Evolutionary conservation across 2,329 filamentous ascomycete genomes (phyloP), one percentile per base, ranked within the genome.

Genomic region (Penicillium nordicum): DNA sequence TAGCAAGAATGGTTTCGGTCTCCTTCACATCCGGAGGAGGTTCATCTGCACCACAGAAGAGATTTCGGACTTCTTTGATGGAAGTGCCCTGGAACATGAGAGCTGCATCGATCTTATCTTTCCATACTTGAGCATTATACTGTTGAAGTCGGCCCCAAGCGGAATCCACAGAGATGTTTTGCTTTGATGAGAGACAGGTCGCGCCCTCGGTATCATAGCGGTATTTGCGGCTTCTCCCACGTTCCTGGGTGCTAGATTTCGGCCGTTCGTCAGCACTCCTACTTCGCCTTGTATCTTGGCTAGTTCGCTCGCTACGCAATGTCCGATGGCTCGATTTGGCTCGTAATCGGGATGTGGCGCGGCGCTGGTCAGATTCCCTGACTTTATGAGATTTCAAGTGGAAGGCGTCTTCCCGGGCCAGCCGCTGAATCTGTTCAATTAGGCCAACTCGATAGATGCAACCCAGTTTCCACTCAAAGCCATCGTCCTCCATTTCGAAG

Each of bases 401-500:
- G 74, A 95, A 97, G 0, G 93, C 93, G 62, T 96, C 91, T 71
- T 96, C 91, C 42, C 94, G 86, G 5, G 93, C 92, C 53, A 96
- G 78, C 21, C 94, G 84, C 72, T 97, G 94, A 70, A 88, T 87
- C 73, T 97, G 93, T 72, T 99, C 94, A 53, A 92, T 79, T 21
- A 93, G 81, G 0, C 95, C 94, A 44, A 90, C 85, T 32, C 93
- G 87, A 72, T 97, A 99, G 50, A 99, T 99, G 69, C 92, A 87
- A 16, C 92, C 91, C 10, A 99, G 79, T 71, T 97, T 97, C 90
- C 92, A 99, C 72, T 99, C 94, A 67, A 99, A 99, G 0, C 90
- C 88, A 48, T 94, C 93, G 71, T 99, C 94, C 74, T 99, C 94
- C 36, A 99, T 80, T 69, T 97, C 93, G 57, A 99, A 93, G 2